Percentiles rank a stretch among this genome's conserved stretches.
phyloP scores from a whole-genome alignment of 1,284 basidiomycete species.

The Sutorius eximius region DNA sequence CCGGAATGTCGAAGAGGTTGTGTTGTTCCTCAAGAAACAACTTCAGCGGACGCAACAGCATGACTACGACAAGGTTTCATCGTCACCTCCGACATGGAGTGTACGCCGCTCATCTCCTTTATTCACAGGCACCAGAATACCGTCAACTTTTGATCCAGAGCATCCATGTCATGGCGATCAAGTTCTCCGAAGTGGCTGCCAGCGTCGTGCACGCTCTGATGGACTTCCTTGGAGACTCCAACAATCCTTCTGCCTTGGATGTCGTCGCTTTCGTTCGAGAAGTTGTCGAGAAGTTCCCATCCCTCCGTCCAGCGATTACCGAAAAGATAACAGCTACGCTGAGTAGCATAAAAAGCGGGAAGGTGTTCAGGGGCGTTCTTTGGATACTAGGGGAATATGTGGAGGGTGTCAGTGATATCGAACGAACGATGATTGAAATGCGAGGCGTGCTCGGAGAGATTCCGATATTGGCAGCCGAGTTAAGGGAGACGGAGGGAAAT shows the following conservation, averaged over 20 bases:
- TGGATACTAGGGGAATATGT: slow-evolving; percentile 99
- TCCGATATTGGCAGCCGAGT: slow-evolving; percentile 91
- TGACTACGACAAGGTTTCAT: slow-evolving; percentile 75
- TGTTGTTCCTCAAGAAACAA: slow-evolving; percentile 96
- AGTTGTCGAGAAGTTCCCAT: slow-evolving; percentile 97
- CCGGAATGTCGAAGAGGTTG: slow-evolving; percentile 97
- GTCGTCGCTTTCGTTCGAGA: slow-evolving; percentile 96
- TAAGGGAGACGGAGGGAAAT: slow-evolving; percentile 65
- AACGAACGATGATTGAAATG: slow-evolving; percentile 77
- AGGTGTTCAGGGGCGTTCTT: slow-evolving; percentile 94
- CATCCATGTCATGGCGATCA: slow-evolving; percentile 95
- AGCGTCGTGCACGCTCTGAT: slow-evolving; percentile 96
- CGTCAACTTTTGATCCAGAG: slow-evolving; percentile 96
- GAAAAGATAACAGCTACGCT: slow-evolving; percentile 87
- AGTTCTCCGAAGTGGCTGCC: slow-evolving; percentile 97
- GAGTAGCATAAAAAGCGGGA: slow-evolving; percentile 91
- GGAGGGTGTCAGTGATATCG: slow-evolving; percentile 64
- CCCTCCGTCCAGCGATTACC: slow-evolving; percentile 82
- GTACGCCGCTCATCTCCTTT: background rate
- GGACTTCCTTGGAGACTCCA: slow-evolving; percentile 97
- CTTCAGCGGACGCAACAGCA: slow-evolving; percentile 88
- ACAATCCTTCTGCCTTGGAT: slow-evolving; percentile 93
- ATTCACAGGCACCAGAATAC: slow-evolving; percentile 83
- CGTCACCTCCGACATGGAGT: background rate
- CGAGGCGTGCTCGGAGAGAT: slow-evolving; percentile 93